A percentile compares a stretch with the other conserved stretches of the same genome.
Evolutionary conservation across 176 grass and related monocot genomes (phyloP).

Genomic region (Eleusine coracana): DNA sequence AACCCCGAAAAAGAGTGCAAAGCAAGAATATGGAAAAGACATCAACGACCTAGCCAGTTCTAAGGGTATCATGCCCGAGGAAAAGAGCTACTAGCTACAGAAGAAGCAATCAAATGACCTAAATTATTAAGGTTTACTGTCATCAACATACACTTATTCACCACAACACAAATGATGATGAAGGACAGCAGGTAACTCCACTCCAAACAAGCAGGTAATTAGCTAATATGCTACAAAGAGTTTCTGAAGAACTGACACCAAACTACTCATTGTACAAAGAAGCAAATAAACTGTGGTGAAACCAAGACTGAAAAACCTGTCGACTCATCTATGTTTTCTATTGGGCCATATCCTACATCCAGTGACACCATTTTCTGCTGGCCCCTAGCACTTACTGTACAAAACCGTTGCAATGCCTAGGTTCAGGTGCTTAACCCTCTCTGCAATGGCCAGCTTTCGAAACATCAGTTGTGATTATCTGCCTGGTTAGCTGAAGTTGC

Average conservation of each 20-base stretch:
- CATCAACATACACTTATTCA: conserved; percentile 32
- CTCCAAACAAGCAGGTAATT: conserved; percentile 30
- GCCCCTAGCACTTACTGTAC: conserved; percentile 52
- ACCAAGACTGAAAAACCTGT: conserved; percentile 50
- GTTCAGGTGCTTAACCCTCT: not conserved
- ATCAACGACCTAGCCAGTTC: not conserved
- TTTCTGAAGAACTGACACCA: conserved; percentile 24
- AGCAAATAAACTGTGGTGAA: conserved; percentile 26
- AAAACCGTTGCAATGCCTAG: conserved; percentile 28
- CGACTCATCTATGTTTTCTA: conserved; percentile 38
- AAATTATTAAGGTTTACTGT: conserved; percentile 17
- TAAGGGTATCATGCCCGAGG: not conserved
- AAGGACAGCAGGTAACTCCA: conserved; percentile 36
- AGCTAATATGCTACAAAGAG: conserved; percentile 14
- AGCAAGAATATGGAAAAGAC: not conserved
- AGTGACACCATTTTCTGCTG: conserved; percentile 11
- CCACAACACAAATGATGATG: conserved; percentile 19
- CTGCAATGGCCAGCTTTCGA: not conserved
- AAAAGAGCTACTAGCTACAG: conserved; percentile 23
- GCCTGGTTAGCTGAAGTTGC: conserved; percentile 36
- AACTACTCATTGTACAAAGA: conserved; percentile 50
- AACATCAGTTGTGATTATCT: conserved; percentile 16
- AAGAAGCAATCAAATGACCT: not conserved
- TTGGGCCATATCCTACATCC: conserved; percentile 35
- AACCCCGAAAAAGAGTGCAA: not conserved